Conservation (phyloP, 108 stramenopile genomes). For the Thalassiosira profunda region DNA sequence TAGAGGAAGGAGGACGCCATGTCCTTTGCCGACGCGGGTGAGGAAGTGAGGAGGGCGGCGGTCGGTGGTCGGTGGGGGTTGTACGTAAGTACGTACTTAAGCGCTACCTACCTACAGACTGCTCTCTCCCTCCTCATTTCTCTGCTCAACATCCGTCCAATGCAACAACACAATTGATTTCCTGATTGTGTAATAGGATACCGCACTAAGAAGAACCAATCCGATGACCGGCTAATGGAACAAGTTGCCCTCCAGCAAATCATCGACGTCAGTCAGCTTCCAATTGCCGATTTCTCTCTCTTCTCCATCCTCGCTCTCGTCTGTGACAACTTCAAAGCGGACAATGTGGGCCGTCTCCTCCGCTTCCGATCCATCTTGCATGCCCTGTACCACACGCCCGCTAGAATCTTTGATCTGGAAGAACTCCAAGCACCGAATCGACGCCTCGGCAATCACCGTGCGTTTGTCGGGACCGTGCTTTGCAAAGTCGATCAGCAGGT, state of each 20-base stretch:
- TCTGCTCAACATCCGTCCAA: no score
- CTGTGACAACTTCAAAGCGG: conserved; percentile 49
- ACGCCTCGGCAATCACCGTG: conserved; percentile 44
- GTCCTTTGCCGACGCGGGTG: no score
- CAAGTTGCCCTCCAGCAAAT: conserved; percentile 39
- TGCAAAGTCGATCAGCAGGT: conserved; percentile 22
- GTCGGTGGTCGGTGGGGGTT: no score
- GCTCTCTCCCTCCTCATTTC: no score
- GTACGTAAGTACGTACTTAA: no score
- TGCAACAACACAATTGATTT: no score
- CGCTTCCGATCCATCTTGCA: conserved; percentile 28
- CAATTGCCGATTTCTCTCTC: conserved; percentile 34
- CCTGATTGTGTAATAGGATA: no score
- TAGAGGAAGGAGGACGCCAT: no score
- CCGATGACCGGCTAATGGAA: conserved; percentile 26
- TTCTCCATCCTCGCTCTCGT: conserved; percentile 14
- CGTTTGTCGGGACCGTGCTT: conserved; percentile 7
- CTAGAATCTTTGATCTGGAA: conserved; percentile 35
- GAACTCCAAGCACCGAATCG: conserved; percentile 33
- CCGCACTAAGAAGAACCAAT: no score
- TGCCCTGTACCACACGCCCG: conserved; percentile 30
- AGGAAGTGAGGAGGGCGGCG: no score
- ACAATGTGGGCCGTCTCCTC: conserved; percentile 46
- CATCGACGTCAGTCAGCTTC: conserved; percentile 48
- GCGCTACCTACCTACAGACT: no score